Conservation (phyloP, 2,329 filamentous ascomycete genomes). For the Botrytis medusae region DNA sequence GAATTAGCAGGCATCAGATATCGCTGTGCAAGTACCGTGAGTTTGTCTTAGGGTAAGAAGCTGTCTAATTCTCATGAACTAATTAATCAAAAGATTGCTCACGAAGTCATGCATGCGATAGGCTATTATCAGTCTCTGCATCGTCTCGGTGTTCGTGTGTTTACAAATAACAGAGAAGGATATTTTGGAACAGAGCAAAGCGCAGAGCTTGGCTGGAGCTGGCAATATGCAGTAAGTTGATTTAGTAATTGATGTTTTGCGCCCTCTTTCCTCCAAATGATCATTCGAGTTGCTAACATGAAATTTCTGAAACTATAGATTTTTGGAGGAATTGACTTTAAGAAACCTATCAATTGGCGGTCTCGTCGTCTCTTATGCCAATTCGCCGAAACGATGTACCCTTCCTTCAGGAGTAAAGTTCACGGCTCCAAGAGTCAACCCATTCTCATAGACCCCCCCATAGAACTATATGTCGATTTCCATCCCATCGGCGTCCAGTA, state of each 20-base stretch:
- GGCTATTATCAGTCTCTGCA: constrained; percentile 8
- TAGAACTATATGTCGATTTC: not conserved
- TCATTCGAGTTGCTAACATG: not conserved
- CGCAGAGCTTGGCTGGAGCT: constrained; percentile 15
- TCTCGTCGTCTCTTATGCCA: not conserved
- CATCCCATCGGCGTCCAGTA: not conserved
- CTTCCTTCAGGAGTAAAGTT: not conserved
- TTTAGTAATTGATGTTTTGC: too few species aligned
- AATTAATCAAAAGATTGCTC: not conserved
- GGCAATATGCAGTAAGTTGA: constrained; percentile 9
- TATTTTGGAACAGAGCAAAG: constrained; percentile 3
- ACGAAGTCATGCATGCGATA: constrained; percentile 16
- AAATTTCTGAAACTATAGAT: not conserved
- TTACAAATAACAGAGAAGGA: constrained; percentile 2
- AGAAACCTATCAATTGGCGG: not conserved
- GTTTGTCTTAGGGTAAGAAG: not conserved
- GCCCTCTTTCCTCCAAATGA: too few species aligned
- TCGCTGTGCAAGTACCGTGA: constrained; percentile 5
- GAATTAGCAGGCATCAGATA: not conserved
- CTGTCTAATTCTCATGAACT: not conserved
- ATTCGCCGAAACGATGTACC: not conserved
- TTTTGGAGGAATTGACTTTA: constrained; percentile 6
- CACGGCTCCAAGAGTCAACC: not conserved
- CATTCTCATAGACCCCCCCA: not conserved
- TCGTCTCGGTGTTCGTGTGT: not conserved